Evolutionary conservation across 2,329 filamentous ascomycete species (phyloP), one percentile per base, ranked within the genome.

Genomic region (Apiospora aurea): DNA sequence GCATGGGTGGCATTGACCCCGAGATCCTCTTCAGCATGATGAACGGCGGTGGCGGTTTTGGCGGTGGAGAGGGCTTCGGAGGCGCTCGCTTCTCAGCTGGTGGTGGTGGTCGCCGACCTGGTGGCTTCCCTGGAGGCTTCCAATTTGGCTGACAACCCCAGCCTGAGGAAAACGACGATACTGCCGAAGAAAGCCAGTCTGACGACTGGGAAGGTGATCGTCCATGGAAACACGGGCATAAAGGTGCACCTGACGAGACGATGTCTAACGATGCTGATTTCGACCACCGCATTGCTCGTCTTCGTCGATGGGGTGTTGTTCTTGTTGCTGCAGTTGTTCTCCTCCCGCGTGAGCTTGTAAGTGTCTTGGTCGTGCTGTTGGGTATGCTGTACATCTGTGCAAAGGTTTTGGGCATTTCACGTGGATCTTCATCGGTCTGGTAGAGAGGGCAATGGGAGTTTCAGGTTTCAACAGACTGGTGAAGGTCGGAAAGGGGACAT

Each of bases 21-120:
- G 92, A 94, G 81, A 91, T 95, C 75, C 85, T 95, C 38, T 94
- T 94, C 85, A 94, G 92, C 83, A 94, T 95, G 92, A 94, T 95
- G 91, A 92, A 92, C 72, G 87, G 87, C 76, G 89, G 89, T 74
- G 89, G 86, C 34, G 86, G 86, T 61, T 88, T 88, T 68, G 87
- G 87, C 49, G 87, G 87, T 53, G 87, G 86, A 44, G 86, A 87
- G 47, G 84, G 83, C 68, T 44, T 44, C 86, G 86, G 81, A 10
- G 85, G 87, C 24, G 88, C 88, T 67, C 89, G 89, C 24, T 87
- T 87, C 81, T 83, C 83, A 26, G 81, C 83, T 7, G 84, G 87
- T 47, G 85, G 87, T 47, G 85, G 87, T 47, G 85, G 85, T 47
- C 76, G 80, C 68, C 79, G 81, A 53, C 75, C 77, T 18, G 80